These are phyloP conservation scores for Geosmithia flava DNA, from an alignment of 2,329 filamentous ascomycete species.

Conservation along the genomic window DNA sequence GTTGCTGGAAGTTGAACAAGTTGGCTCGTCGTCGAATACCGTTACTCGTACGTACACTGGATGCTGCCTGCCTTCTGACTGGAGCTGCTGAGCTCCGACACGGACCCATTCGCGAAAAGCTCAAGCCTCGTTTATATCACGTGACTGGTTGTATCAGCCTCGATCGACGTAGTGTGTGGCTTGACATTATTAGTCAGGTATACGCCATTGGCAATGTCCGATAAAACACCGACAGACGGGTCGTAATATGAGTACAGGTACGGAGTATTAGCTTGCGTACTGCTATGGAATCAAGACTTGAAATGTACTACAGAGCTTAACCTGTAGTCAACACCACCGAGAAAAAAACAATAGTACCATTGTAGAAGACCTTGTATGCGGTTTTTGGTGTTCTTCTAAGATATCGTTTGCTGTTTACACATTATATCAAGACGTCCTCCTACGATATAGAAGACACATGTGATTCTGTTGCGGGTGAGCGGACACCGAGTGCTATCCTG, in stretches of 20 bases:
- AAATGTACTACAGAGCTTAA: neutral
- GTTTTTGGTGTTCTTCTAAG: too few species aligned
- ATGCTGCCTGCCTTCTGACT: conserved; percentile 2
- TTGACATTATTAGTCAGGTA: neutral
- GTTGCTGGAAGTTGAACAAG: neutral
- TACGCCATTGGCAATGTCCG: neutral
- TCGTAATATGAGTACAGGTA: neutral
- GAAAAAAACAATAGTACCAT: too few species aligned
- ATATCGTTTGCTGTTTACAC: neutral
- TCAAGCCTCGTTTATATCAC: conserved; percentile 2
- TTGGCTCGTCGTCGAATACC: neutral
- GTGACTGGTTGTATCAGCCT: neutral
- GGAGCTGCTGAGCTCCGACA: neutral
- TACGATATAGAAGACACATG: neutral
- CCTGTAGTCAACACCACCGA: neutral
- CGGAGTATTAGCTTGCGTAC: neutral
- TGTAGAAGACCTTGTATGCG: too few species aligned
- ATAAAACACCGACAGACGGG: neutral
- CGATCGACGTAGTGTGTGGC: neutral
- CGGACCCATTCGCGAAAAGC: neutral
- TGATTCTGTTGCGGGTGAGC: neutral
- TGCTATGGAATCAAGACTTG: neutral
- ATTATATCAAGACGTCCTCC: neutral
- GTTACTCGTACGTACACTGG: conserved; percentile 13
- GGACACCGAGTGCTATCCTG: neutral